Conservation (phyloP, 345 rosid species). For the rapeseed (Brassica napus) region Da-Ae NC_063448.1:2169501-2170000, state of each 20-base stretch:
- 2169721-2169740: not conserved
- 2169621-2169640: not conserved
- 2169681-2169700: not conserved
- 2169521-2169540: not conserved
- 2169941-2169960: slow-evolving; percentile 43
- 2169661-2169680: not conserved
- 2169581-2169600: not conserved
- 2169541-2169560: not conserved
- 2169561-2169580: not conserved
- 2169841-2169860: not conserved
- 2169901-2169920: slow-evolving; percentile 35
- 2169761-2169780: not conserved
- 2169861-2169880: slow-evolving; percentile 47
- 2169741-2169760: not conserved
- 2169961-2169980: slow-evolving; percentile 30
- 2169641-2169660: not conserved
- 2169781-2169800: too few species aligned
- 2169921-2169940: slow-evolving; percentile 42
- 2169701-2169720: not conserved
- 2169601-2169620: not conserved
- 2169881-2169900: slow-evolving; percentile 42
- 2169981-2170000: not conserved
- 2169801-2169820: not conserved
- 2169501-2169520: not conserved
- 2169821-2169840: not conserved